These are phyloP conservation scores for Pseudocercospora pini-densiflorae DNA, from an alignment of 2,329 filamentous ascomycete genomes.

Conservation along the genomic window DNA sequence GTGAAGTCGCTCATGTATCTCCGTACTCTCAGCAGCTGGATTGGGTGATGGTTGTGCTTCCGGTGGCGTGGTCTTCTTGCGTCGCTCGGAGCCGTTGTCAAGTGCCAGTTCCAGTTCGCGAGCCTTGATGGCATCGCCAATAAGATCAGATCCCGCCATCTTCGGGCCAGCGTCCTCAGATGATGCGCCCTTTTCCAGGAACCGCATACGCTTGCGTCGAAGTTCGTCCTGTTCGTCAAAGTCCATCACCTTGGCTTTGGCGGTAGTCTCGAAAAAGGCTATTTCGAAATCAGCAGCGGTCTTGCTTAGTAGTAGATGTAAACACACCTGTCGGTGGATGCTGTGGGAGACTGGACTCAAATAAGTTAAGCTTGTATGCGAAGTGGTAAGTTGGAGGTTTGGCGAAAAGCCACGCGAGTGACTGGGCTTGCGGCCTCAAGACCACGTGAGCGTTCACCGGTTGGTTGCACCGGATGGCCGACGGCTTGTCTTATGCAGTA, in stretches of 20 bases:
- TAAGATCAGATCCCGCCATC: not conserved
- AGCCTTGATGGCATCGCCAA: not conserved
- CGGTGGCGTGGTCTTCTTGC: not conserved
- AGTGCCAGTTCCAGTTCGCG: not conserved
- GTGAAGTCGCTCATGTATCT: not conserved
- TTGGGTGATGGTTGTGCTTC: not conserved
- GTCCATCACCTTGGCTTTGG: not conserved
- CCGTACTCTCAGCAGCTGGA: not conserved
- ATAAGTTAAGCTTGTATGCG: not conserved
- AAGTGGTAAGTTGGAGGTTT: not conserved
- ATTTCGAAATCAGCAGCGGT: not conserved
- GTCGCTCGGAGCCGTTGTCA: not conserved
- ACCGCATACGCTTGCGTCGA: not conserved
- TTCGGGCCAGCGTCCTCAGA: not conserved
- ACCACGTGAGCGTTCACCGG: not conserved
- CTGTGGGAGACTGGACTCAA: not conserved
- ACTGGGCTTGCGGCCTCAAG: not conserved
- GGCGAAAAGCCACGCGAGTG: not conserved
- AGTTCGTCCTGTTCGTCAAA: not conserved
- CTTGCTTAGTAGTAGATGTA: not conserved
- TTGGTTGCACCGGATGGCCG: not conserved
- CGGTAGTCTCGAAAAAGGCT: not conserved
- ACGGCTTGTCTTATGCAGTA: not conserved
- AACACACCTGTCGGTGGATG: not conserved
- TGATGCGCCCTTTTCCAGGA: not conserved